Percentiles rank a stretch among this genome's conserved stretches.
These are phyloP conservation scores for Colletotrichum tamarilloi DNA, from an alignment of 2,329 filamentous ascomycete genomes.

Conservation along the genomic window DNA sequence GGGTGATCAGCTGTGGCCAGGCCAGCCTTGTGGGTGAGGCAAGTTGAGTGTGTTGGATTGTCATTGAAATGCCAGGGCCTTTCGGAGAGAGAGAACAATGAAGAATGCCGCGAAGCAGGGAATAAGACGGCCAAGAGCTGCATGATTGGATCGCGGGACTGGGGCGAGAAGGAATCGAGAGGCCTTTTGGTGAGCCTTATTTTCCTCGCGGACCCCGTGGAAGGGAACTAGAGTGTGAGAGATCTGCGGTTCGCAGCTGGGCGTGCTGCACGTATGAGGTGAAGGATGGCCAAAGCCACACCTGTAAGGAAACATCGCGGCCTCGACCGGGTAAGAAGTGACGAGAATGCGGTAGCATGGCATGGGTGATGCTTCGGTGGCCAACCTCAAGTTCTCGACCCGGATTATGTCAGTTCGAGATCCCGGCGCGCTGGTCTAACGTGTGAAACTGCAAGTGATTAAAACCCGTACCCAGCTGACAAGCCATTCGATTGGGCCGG, in stretches of 20 bases:
- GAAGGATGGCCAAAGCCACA: background rate
- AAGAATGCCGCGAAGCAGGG: background rate
- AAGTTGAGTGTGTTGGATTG: background rate
- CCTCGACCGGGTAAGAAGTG: background rate
- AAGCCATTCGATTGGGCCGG: background rate
- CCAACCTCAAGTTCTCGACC: background rate
- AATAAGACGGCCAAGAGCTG: background rate
- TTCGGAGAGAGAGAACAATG: slow-evolving; percentile 6
- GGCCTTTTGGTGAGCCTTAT: slow-evolving; percentile 5
- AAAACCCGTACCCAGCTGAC: slow-evolving; percentile 20
- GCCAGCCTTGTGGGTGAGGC: background rate
- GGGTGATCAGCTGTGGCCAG: background rate
- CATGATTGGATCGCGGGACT: background rate
- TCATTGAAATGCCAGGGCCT: background rate
- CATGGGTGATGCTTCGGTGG: background rate
- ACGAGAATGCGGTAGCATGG: background rate
- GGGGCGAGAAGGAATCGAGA: background rate
- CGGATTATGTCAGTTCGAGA: background rate
- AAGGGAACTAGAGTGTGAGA: background rate
- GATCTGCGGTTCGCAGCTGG: slow-evolving; percentile 19
- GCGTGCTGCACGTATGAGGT: too few species aligned
- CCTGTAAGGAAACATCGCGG: background rate
- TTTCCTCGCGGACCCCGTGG: slow-evolving; percentile 4
- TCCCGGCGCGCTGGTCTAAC: background rate
- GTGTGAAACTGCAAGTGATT: slow-evolving; percentile 15